phyloP scores from a whole-genome alignment of 2,329 filamentous ascomycete genomes.

The Sporothrix pseudoabietina region DNA sequence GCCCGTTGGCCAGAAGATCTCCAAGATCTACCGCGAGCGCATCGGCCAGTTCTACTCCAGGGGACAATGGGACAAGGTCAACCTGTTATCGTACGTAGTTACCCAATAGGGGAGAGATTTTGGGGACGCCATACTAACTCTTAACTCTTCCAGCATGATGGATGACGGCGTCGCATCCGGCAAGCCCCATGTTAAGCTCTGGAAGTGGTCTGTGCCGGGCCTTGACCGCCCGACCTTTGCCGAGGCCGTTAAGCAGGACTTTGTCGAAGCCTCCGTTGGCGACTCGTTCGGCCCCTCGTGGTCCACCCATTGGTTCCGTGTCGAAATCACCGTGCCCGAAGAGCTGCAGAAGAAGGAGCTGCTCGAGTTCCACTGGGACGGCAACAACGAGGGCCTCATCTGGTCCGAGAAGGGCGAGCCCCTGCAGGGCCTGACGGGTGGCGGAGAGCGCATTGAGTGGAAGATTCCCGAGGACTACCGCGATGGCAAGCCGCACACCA shows the following conservation, averaged over 20 bases:
- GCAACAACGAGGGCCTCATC: constrained; percentile 89
- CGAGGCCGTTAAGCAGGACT: constrained; percentile 75
- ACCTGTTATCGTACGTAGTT: constrained; percentile 36
- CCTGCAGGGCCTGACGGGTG: constrained; percentile 87
- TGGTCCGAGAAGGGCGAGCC: constrained; percentile 90
- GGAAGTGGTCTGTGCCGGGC: constrained; percentile 79
- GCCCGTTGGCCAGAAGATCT: constrained; percentile 37
- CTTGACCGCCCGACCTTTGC: constrained; percentile 81
- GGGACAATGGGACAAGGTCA: constrained; percentile 37
- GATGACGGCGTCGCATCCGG: constrained; percentile 68
- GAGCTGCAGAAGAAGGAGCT: constrained; percentile 73
- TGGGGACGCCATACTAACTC: not conserved
- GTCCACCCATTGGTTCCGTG: constrained; percentile 97
- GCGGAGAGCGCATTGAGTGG: constrained; percentile 88
- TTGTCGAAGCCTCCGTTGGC: constrained; percentile 73
- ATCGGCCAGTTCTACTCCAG: constrained; percentile 36
- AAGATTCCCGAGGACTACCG: constrained; percentile 78
- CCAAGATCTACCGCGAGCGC: constrained; percentile 36
- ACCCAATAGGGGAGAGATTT: not conserved
- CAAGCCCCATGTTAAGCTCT: constrained; percentile 77
- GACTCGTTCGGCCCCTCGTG: constrained; percentile 88
- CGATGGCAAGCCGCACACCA: constrained; percentile 81
- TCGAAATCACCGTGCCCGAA: constrained; percentile 74
- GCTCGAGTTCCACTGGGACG: constrained; percentile 96
- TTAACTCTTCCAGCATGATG: constrained; percentile 60